Conservation (phyloP, 176 grass and related monocot species). For the Carex pumila region DNA sequence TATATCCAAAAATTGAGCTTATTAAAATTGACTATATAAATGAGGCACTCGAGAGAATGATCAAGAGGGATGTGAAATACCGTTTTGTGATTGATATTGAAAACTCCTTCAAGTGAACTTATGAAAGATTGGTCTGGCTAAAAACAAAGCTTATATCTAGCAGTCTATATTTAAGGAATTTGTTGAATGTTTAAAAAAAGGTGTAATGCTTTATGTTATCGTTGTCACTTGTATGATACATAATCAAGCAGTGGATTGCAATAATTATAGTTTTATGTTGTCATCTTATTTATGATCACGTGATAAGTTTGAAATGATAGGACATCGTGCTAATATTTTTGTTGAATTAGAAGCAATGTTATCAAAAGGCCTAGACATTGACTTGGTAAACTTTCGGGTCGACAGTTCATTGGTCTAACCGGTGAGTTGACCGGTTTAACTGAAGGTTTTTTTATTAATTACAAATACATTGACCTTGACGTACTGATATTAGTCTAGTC, state of each 20-base stretch:
- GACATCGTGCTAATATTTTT: not conserved
- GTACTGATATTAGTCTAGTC: too few relatives aligned
- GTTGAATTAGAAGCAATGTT: not conserved
- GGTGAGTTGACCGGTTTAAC: too few relatives aligned
- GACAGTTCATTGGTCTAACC: too few relatives aligned
- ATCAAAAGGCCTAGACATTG: too few relatives aligned
- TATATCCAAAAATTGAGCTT: slow-evolving; percentile 65
- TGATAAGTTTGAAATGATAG: not conserved
- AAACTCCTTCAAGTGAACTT: slow-evolving; percentile 19
- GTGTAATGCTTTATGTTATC: slow-evolving; percentile 2
- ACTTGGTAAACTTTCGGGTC: too few relatives aligned
- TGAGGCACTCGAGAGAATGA: slow-evolving; percentile 37
- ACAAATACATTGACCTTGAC: too few relatives aligned
- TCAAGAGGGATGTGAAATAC: slow-evolving; percentile 31
- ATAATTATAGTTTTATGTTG: not conserved
- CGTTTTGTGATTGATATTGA: slow-evolving; percentile 41
- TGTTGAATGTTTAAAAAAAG: slow-evolving; percentile 13
- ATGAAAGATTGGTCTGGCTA: not conserved
- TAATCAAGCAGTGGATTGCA: not conserved
- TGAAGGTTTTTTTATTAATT: too few relatives aligned
- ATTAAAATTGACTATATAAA: slow-evolving; percentile 80
- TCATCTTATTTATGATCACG: not conserved
- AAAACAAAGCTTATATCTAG: not conserved
- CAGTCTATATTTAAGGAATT: not conserved
- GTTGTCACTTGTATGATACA: not conserved